Evolutionary conservation across 176 grass and related monocot genomes (phyloP).

Genomic region (Coix lacrymajobi): DNA sequence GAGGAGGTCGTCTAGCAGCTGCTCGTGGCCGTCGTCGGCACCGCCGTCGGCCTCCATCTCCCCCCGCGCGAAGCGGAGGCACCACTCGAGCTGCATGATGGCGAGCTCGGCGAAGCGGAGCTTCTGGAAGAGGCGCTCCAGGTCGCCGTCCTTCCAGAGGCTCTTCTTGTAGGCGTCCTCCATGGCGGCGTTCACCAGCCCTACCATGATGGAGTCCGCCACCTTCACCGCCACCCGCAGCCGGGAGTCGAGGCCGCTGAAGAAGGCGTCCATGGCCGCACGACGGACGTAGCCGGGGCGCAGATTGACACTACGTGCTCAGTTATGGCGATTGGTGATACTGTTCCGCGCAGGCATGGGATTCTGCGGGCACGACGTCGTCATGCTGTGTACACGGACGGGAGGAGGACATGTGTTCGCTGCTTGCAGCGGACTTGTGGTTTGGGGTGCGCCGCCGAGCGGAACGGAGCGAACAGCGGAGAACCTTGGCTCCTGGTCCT

Average conservation of each 20-base stretch:
- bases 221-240: constrained; percentile 42
- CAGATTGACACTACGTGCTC: not conserved
- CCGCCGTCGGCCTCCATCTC: constrained; percentile 23
- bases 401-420: not conserved
- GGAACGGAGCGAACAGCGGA: not conserved
- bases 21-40: constrained; percentile 29
- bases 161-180: constrained; percentile 59
- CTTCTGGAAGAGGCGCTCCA: constrained; percentile 57
- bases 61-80: constrained; percentile 46
- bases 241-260: constrained; percentile 36
- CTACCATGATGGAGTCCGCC: constrained; percentile 68
- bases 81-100: constrained; percentile 62
- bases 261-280: constrained; percentile 50
- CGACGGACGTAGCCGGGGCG: not conserved
- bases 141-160: constrained; percentile 49
- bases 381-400: not conserved
- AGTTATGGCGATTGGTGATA: not conserved
- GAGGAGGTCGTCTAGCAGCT: constrained; percentile 36
- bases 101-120: constrained; percentile 64
- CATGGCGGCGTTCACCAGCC: constrained; percentile 64
- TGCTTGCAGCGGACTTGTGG: not conserved
- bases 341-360: not conserved
- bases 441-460: not conserved
- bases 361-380: not conserved
- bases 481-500: not conserved